Percentiles rank a stretch among this genome's conserved stretches.
These are phyloP conservation scores for Saprolegnia diclina DNA, from an alignment of 352 stramenopile species.

Conservation along the genomic window DNA sequence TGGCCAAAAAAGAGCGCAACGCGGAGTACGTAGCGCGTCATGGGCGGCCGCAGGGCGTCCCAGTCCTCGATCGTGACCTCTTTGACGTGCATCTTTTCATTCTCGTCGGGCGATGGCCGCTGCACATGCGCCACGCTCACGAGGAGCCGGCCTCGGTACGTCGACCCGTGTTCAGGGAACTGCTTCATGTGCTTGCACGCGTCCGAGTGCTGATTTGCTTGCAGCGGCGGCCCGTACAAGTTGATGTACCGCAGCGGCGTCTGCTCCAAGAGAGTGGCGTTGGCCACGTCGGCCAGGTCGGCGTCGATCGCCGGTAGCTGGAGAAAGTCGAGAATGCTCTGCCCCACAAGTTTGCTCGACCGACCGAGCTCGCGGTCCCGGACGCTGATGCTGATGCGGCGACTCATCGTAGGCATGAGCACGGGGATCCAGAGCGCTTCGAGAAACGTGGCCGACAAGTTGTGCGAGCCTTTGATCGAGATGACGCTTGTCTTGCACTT, in stretches of 20 bases:
- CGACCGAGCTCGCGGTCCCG: slow-evolving; percentile 74
- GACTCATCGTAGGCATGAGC: slow-evolving; percentile 59
- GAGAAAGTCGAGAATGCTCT: slow-evolving; percentile 65
- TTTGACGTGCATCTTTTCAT: slow-evolving; percentile 59
- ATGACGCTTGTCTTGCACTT: slow-evolving; percentile 47
- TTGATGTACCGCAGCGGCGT: slow-evolving; percentile 68
- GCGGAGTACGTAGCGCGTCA: slow-evolving; percentile 43
- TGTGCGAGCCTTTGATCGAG: slow-evolving; percentile 49
- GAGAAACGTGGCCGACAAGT: slow-evolving; percentile 53
- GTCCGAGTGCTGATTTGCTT: slow-evolving; percentile 43
- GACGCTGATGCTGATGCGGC: slow-evolving; percentile 64
- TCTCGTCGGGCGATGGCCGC: slow-evolving; percentile 33
- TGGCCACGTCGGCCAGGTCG: slow-evolving; percentile 4
- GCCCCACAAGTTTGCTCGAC: slow-evolving; percentile 65
- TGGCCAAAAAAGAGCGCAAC: slow-evolving; percentile 54
- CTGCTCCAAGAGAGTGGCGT: slow-evolving; percentile 1
- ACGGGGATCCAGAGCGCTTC: slow-evolving; percentile 86
- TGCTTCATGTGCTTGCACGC: slow-evolving; percentile 45
- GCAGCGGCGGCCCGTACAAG: slow-evolving; percentile 77
- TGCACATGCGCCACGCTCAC: slow-evolving; percentile 67
- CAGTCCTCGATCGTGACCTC: slow-evolving; percentile 35
- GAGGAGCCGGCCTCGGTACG: slow-evolving; percentile 74
- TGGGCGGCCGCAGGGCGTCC: slow-evolving; percentile 33
- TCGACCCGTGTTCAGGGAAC: slow-evolving; percentile 63
- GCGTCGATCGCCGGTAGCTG: slow-evolving; percentile 33